A percentile compares a stretch with the other conserved stretches of the same genome.
phyloP scores from a whole-genome alignment of 2,329 filamentous ascomycete genomes.

The Calonectria pseudoturangicola region DNA sequence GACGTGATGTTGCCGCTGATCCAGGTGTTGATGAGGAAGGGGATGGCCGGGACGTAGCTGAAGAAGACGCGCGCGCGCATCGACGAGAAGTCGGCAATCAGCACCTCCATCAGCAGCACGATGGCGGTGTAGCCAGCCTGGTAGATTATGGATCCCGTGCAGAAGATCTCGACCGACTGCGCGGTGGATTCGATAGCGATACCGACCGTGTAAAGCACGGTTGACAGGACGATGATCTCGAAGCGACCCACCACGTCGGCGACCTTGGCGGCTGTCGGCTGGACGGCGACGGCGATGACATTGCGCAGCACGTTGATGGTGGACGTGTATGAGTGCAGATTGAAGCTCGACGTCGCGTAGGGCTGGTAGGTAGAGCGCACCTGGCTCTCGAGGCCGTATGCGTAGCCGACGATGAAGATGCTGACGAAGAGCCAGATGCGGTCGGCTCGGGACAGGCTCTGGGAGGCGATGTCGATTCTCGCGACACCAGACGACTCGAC shows the following conservation, averaged over 20 bases:
- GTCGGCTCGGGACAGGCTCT: slow-evolving; percentile 66
- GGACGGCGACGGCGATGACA: slow-evolving; percentile 75
- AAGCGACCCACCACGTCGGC: slow-evolving; percentile 78
- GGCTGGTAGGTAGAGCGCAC: slow-evolving; percentile 73
- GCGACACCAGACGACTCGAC: slow-evolving; percentile 65
- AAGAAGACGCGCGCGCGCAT: slow-evolving; percentile 76
- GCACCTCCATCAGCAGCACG: slow-evolving; percentile 75
- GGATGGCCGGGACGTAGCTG: slow-evolving; percentile 76
- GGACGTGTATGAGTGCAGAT: slow-evolving; percentile 72
- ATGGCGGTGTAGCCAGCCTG: slow-evolving; percentile 76
- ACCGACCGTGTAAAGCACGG: slow-evolving; percentile 73
- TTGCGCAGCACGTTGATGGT: slow-evolving; percentile 75
- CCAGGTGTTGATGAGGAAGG: slow-evolving; percentile 79
- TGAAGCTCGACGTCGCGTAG: slow-evolving; percentile 71
- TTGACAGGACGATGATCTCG: slow-evolving; percentile 73
- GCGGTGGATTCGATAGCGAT: slow-evolving; percentile 73
- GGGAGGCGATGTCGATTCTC: slow-evolving; percentile 70
- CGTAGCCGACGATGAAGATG: slow-evolving; percentile 76
- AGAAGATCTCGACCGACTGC: slow-evolving; percentile 69
- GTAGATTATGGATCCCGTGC: slow-evolving; percentile 73
- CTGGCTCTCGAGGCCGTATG: slow-evolving; percentile 74
- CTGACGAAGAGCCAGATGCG: slow-evolving; percentile 72
- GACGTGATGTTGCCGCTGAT: slow-evolving; percentile 74
- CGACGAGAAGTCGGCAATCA: slow-evolving; percentile 77
- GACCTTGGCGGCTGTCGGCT: slow-evolving; percentile 76